Percentiles rank a stretch among this genome's conserved stretches.
Conservation (phyloP, 2,329 filamentous ascomycete genomes). For the Dactylellina parvicollis region DNA sequence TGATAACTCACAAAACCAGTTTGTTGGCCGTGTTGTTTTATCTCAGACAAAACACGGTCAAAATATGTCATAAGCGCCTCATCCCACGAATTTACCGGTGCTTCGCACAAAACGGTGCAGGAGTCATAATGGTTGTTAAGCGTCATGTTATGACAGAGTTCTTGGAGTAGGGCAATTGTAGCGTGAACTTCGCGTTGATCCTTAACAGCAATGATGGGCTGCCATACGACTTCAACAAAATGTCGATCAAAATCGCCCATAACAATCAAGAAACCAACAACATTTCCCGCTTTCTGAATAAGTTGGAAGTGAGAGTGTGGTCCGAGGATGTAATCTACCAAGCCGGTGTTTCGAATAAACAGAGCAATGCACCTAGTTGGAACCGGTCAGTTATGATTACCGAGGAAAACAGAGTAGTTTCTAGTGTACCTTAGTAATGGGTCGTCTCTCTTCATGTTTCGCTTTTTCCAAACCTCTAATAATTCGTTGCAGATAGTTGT, state of each 20-base stretch:
- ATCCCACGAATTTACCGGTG: slow-evolving; percentile 39
- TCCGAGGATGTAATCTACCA: slow-evolving; percentile 88
- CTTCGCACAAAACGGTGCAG: slow-evolving; percentile 36
- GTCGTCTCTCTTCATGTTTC: slow-evolving; percentile 60
- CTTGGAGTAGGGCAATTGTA: slow-evolving; percentile 73
- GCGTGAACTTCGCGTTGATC: slow-evolving; percentile 87
- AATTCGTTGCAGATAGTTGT: slow-evolving; percentile 77
- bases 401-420: not conserved
- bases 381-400: slow-evolving; percentile 1
- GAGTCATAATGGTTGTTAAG: slow-evolving; percentile 44
- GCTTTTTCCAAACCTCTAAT: slow-evolving; percentile 71
- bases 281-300: slow-evolving; percentile 80
- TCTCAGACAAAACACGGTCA: slow-evolving; percentile 43
- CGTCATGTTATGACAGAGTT: slow-evolving; percentile 57
- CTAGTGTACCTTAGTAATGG: slow-evolving; percentile 58
- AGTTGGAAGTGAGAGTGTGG: slow-evolving; percentile 92
- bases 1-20: slow-evolving; percentile 13
- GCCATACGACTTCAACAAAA: slow-evolving; percentile 85
- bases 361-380: slow-evolving; percentile 68
- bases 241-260: slow-evolving; percentile 75
- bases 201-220: slow-evolving; percentile 79
- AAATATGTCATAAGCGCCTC: slow-evolving; percentile 45
- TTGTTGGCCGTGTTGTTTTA: slow-evolving; percentile 40
- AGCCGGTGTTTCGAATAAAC: slow-evolving; percentile 74
- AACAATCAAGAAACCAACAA: slow-evolving; percentile 85